Evolutionary conservation across 1,284 basidiomycete species (phyloP).

Genomic region (Cutaneotrichosporon spelunceum): DNA sequence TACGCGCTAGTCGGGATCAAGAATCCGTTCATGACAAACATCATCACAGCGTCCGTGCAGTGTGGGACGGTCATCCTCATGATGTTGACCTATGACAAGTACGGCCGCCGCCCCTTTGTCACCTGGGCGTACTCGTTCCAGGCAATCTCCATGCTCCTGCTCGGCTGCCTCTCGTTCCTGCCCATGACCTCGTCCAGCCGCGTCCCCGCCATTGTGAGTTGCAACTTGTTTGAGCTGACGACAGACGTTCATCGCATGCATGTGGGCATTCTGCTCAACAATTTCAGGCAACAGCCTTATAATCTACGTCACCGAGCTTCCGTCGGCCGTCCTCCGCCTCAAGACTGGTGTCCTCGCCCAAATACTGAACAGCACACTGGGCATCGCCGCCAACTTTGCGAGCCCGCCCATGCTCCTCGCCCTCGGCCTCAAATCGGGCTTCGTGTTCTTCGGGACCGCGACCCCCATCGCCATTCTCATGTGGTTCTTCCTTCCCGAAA

Average conservation of each 20-base stretch:
- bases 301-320: slow-evolving; percentile 29
- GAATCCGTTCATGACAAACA: slow-evolving; percentile 29
- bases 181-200: background rate
- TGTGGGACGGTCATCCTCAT: slow-evolving; percentile 18
- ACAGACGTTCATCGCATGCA: background rate
- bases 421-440: slow-evolving; percentile 24
- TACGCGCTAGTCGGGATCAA: slow-evolving; percentile 26
- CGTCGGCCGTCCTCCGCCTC: slow-evolving; percentile 28
- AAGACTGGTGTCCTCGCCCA: slow-evolving; percentile 26
- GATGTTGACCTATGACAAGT: slow-evolving; percentile 16
- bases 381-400: slow-evolving; percentile 29
- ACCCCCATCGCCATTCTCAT: slow-evolving; percentile 26
- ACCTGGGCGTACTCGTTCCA: slow-evolving; percentile 11
- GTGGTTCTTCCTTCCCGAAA: slow-evolving; percentile 33
- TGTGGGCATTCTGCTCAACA: slow-evolving; percentile 1
- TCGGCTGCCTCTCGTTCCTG: slow-evolving; percentile 7
- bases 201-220: background rate
- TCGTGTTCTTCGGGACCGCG: slow-evolving; percentile 28
- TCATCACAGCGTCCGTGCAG: slow-evolving; percentile 23
- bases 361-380: slow-evolving; percentile 20
- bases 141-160: slow-evolving; percentile 8
- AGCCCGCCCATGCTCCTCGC: slow-evolving; percentile 27
- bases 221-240: background rate
- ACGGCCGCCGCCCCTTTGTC: slow-evolving; percentile 25
- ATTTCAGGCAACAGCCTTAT: slow-evolving; percentile 12